Conservation (phyloP, 495 filamentous ascomycete genomes). For the Podospora bellae-mahoneyi region DNA sequence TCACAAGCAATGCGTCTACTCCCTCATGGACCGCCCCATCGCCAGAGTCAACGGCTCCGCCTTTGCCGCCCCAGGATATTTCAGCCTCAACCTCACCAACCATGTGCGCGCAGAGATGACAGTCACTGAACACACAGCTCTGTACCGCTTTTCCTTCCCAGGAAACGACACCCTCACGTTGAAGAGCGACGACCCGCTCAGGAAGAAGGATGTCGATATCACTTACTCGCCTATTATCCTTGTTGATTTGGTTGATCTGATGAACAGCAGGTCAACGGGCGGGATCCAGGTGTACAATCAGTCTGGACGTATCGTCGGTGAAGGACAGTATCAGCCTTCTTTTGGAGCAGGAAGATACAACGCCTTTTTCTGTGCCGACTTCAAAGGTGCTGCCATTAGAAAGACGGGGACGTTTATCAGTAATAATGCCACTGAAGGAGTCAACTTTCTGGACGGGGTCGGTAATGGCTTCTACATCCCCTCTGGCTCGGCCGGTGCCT, state of each 20-base stretch:
- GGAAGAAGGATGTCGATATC: constrained; percentile 17
- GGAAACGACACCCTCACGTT: constrained; percentile 20
- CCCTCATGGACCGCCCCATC: constrained; percentile 46
- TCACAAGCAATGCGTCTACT: constrained; percentile 58
- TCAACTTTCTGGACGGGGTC: constrained; percentile 44
- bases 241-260: constrained; percentile 63
- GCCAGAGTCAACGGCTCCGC: constrained; percentile 50
- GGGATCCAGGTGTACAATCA: constrained; percentile 49
- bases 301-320: constrained; percentile 59
- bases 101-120: constrained; percentile 72
- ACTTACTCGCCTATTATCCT: constrained; percentile 58
- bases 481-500: constrained; percentile 59
- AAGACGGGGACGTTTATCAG: constrained; percentile 53
- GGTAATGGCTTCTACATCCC: constrained; percentile 44
- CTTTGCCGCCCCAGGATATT: constrained; percentile 65
- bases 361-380: constrained; percentile 64
- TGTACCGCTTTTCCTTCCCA: constrained; percentile 68
- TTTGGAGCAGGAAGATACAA: constrained; percentile 64
- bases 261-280: constrained; percentile 55
- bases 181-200: not conserved
- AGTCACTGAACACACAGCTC: constrained; percentile 56
- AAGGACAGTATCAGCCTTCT: constrained; percentile 61
- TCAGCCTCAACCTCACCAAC: constrained; percentile 58
- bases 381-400: constrained; percentile 59
- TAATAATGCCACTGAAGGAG: constrained; percentile 42